phyloP scores from a whole-genome alignment of 352 stramenopile species.

The Globisporangium lucens region DNA sequence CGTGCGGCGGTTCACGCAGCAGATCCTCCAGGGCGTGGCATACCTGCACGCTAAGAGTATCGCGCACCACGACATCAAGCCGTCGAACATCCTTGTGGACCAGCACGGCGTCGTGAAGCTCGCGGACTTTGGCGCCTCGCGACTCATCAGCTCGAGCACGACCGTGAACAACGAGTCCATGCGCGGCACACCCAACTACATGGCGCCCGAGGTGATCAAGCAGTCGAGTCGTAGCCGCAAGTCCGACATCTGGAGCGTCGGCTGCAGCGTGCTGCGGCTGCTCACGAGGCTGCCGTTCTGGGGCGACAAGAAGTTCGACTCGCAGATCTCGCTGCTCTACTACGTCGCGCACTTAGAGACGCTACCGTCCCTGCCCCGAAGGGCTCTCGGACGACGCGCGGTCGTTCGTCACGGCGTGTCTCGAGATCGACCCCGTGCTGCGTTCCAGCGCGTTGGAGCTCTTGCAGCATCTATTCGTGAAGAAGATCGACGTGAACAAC shows the following conservation, averaged over 20 bases:
- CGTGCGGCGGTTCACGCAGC: slow-evolving; percentile 68
- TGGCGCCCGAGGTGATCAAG: slow-evolving; percentile 88
- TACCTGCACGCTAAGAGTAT: slow-evolving; percentile 85
- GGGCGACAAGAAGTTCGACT: slow-evolving; percentile 80
- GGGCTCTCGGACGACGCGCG: slow-evolving; percentile 36
- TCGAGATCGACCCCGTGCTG: slow-evolving; percentile 44
- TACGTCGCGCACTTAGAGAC: slow-evolving; percentile 54
- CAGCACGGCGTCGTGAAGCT: slow-evolving; percentile 93
- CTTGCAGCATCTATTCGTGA: slow-evolving; percentile 89
- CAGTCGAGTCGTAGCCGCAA: slow-evolving; percentile 67
- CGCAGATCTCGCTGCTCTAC: slow-evolving; percentile 61
- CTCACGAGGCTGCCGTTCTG: slow-evolving; percentile 62
- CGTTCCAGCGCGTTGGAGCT: slow-evolving; percentile 87
- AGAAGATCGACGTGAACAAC: slow-evolving; percentile 1
- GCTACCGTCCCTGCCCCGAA: slow-evolving; percentile 38
- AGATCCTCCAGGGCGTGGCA: slow-evolving; percentile 84
- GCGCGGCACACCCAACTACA: slow-evolving; percentile 83
- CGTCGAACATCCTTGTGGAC: slow-evolving; percentile 93
- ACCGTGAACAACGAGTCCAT: slow-evolving; percentile 54
- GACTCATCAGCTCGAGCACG: slow-evolving; percentile 51
- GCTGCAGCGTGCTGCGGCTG: slow-evolving; percentile 77
- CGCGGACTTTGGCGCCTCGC: slow-evolving; percentile 92
- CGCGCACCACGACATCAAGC: slow-evolving; percentile 85
- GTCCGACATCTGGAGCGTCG: slow-evolving; percentile 85
- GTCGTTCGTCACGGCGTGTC: slow-evolving; percentile 48